Base-by-base conservation (phyloP, 768 basidiomycete species). In the Calocera viscosa region DNA sequence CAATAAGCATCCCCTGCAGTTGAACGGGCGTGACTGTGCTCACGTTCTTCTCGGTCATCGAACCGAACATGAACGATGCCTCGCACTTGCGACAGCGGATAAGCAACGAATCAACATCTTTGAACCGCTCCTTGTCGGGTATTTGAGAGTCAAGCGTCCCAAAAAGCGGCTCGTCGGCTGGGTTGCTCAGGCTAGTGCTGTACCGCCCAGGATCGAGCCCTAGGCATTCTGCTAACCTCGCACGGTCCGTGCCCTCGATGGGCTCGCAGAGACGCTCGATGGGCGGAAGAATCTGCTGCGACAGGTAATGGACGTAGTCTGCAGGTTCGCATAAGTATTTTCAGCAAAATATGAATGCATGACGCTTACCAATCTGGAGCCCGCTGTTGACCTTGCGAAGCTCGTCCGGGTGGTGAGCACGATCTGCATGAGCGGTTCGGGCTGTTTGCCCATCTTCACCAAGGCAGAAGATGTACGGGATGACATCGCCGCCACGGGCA, bases 221-320 rank as follows among this genome's bases (percentile, higher is more conserved):
- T 87, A 99, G 84, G 74, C 93, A 97, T 78, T 98, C 95, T 0
- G 96, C 96, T 24, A 99, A 78, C 38, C 94, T 83, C 7, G 94
- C 80, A 30, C 91, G 84, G 72, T 98, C 95, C 0, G 94, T 97
- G 7, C 94, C 95, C 71, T 96, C 92, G 49, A 99, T 98, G 1
- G 91, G 88, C 47, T 96, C 96, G 74, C 96, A 99, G 63, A 99
- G 77, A 70, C 96, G 87, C 73, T 96, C 91, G 67, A 98, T 87
- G 0, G 96, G 94, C 2, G 96, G 96, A 1, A 99, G 78, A 34
- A 99, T 84, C 77, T 99, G 96, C 30, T 91, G 84, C 2, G 89
- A 84, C 10, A 99, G 80, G 75, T 98, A 99, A 75, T 90, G 84
- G 69, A 96, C 91, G 74, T 87, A 92, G 76, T 98, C 96, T 94